Evolutionary conservation across 2,329 filamentous ascomycete species (phyloP).

Genomic region (Ophiostoma himal-ulmi): DNA sequence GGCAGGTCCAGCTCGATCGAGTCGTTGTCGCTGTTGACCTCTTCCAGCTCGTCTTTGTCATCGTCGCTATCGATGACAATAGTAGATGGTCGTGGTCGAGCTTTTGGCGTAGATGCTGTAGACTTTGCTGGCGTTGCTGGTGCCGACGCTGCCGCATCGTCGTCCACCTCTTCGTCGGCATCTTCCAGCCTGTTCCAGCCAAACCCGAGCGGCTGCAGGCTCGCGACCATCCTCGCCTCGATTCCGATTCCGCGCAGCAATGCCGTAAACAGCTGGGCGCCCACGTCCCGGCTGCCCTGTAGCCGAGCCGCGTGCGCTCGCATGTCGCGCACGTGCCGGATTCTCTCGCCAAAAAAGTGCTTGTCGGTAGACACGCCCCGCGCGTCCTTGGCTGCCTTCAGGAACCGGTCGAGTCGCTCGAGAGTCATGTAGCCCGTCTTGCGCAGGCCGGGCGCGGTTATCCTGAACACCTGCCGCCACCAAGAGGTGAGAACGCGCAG

Average conservation of each 20-base stretch:
- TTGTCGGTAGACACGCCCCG: constrained; percentile 33
- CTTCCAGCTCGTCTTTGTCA: constrained; percentile 39
- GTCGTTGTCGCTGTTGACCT: constrained; percentile 52
- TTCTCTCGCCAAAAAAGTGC: constrained; percentile 65
- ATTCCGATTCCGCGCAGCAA: constrained; percentile 73
- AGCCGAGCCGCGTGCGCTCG: constrained; percentile 61
- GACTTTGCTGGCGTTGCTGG: not conserved
- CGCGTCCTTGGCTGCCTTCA: constrained; percentile 56
- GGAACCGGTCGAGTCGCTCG: constrained; percentile 66
- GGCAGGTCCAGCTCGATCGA: constrained; percentile 52
- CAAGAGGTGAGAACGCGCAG: constrained; percentile 72
- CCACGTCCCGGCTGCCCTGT: constrained; percentile 78
- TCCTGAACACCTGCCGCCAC: constrained; percentile 79
- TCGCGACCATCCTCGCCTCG: constrained; percentile 77
- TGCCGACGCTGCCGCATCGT: constrained; percentile 10
- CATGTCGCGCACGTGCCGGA: constrained; percentile 63
- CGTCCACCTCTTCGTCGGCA: constrained; percentile 50
- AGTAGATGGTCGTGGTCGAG: not conserved
- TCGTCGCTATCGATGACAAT: constrained; percentile 2
- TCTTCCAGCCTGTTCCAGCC: constrained; percentile 87
- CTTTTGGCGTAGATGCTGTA: not conserved
- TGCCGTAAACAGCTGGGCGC: constrained; percentile 83
- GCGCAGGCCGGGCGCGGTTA: constrained; percentile 73
- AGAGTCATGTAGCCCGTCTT: constrained; percentile 84
- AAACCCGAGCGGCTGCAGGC: constrained; percentile 79